These are phyloP conservation scores for Lepidium campestre DNA, from an alignment of 441 rosid species.

Conservation along the genomic window DNA sequence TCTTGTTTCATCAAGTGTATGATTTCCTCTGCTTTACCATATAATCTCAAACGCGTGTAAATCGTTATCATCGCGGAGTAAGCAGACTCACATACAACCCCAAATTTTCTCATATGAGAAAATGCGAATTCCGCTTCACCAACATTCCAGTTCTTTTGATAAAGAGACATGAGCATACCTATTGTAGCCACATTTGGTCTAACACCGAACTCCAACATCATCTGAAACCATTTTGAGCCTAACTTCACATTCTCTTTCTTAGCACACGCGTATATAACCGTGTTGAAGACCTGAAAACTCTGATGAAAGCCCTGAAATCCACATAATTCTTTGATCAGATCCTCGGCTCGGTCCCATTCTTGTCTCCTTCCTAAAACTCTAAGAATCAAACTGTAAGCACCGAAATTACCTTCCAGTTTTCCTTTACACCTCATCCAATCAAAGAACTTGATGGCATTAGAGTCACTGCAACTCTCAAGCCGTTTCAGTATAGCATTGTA, in stretches of 20 bases:
- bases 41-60: conserved; percentile 64
- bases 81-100: conserved; percentile 71
- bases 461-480: conserved; percentile 57
- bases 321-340: conserved; percentile 38
- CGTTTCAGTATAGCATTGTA: conserved; percentile 59
- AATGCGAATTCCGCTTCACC: conserved; percentile 71
- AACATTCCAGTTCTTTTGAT: conserved; percentile 64
- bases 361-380: conserved; percentile 62
- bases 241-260: conserved; percentile 49
- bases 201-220: conserved; percentile 71
- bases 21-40: conserved; percentile 70
- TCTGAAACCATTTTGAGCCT: conserved; percentile 61
- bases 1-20: conserved; percentile 55
- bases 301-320: conserved; percentile 29
- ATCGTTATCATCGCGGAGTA: conserved; percentile 87
- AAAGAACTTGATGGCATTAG: conserved; percentile 53
- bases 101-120: conserved; percentile 54
- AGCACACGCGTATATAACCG: conserved; percentile 58
- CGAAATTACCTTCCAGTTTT: conserved; percentile 51
- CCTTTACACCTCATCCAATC: conserved; percentile 77
- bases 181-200: conserved; percentile 70
- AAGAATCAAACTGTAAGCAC: conserved; percentile 65
- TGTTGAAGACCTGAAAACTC: conserved; percentile 61
- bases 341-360: conserved; percentile 72
- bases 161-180: conserved; percentile 86